Evolutionary conservation across 164 flowering plant species (phyloP).

Genomic region (Berberis vulgaris): DNA sequence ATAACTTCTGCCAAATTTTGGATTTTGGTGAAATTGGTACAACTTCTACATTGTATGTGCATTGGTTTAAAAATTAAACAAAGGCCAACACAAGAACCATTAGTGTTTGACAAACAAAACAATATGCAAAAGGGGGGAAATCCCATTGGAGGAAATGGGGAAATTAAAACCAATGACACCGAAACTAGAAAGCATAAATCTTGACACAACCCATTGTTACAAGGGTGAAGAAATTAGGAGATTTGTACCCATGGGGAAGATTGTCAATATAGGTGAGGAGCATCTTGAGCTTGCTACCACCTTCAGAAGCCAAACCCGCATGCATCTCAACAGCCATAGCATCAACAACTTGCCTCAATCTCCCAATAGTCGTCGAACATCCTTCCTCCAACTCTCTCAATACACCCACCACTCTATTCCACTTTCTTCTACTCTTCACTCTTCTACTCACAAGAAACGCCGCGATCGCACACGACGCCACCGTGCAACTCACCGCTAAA

Average conservation of each 20-base stretch:
- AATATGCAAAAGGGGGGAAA: not conserved
- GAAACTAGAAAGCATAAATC: not conserved
- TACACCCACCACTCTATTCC: conserved; percentile 58
- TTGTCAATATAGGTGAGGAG: conserved; percentile 66
- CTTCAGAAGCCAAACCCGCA: conserved; percentile 96
- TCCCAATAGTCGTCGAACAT: conserved; percentile 49
- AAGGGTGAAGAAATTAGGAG: not conserved
- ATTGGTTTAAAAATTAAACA: no score
- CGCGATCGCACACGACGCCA: conserved; percentile 64
- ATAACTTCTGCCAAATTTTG: no score
- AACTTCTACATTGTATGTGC: no score
- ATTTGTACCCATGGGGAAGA: conserved; percentile 69
- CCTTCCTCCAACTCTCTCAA: conserved; percentile 64
- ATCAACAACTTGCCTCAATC: conserved; percentile 69
- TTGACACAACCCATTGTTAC: not conserved
- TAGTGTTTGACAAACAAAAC: no score
- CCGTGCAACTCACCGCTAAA: conserved; percentile 55
- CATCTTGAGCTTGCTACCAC: conserved; percentile 91
- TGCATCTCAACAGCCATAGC: conserved; percentile 99
- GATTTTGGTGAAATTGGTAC: no score
- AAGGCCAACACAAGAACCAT: no score
- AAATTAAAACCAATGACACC: not conserved
- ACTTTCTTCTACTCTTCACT: conserved; percentile 54
- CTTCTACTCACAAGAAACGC: conserved; percentile 58
- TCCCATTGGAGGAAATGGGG: not conserved